A percentile compares a stretch with the other conserved stretches of the same genome.
These are phyloP conservation scores for Aotearoamyces nothofagi DNA, from an alignment of 2,329 filamentous ascomycete genomes.

Conservation along the genomic window DNA sequence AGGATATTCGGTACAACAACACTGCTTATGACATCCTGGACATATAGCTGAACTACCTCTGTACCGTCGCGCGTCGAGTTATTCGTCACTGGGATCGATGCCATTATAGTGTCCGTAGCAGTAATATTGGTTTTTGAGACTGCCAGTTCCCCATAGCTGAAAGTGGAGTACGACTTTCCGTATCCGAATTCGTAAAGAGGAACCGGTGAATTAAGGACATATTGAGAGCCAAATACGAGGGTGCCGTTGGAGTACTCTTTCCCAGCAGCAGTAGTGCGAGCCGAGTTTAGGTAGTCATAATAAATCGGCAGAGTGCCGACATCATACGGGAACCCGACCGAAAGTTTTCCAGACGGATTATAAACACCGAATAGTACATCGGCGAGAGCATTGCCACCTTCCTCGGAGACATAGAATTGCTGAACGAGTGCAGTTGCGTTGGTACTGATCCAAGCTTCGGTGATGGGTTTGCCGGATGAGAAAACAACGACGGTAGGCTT, in stretches of 20 bases:
- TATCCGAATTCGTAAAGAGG: constrained; percentile 81
- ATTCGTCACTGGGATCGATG: constrained; percentile 41
- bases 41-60: constrained; percentile 41
- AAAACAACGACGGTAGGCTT: constrained; percentile 71
- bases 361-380: constrained; percentile 67
- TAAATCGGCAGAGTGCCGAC: constrained; percentile 53
- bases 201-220: constrained; percentile 63
- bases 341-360: constrained; percentile 55
- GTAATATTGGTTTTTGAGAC: constrained; percentile 21
- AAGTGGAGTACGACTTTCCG: constrained; percentile 56
- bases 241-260: constrained; percentile 60
- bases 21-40: constrained; percentile 30
- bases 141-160: constrained; percentile 33
- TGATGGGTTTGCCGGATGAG: constrained; percentile 63
- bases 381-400: constrained; percentile 67
- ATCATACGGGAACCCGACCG: constrained; percentile 53
- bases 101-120: constrained; percentile 32
- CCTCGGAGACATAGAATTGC: constrained; percentile 65
- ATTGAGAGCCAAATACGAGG: constrained; percentile 72
- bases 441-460: constrained; percentile 56
- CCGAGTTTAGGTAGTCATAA: constrained; percentile 60
- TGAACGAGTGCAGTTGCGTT: constrained; percentile 51
- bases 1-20: constrained; percentile 53
- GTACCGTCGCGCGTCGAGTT: constrained; percentile 34
- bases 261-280: constrained; percentile 59